Evolutionary conservation across 768 basidiomycete genomes (phyloP), one percentile per base, ranked within the genome.

Genomic region (Leccinum boreale): DNA sequence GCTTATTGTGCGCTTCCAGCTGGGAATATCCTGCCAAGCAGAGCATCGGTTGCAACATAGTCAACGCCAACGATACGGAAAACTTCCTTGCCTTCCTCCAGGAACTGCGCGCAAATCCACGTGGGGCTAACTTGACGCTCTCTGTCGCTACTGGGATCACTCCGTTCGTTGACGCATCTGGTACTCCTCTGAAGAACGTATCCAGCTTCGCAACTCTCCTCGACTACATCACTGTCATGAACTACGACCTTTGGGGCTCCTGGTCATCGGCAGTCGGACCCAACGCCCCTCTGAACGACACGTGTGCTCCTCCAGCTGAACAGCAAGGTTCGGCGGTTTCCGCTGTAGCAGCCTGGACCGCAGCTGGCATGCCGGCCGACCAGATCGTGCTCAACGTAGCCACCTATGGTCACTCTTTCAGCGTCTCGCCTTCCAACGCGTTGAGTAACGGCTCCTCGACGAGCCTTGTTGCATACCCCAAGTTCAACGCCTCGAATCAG

Each of bases 321-420:
- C 87, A 83, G 54, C 70, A 72, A 17, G 92, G 93, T 5, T 95
- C 92, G 54, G 94, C 89, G 2, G 79, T 81, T 29, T 85, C 85
- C 3, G 85, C 89, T 11, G 80, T 97, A 52, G 69, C 76, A 7
- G 78, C 81, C 1, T 97, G 94, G 95, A 81, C 75, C 2, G 65
- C 70, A 2, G 92, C 93, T 42, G 90, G 91, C 5, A 86, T 96
- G 67, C 90, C 92, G 1, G 68, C 73, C 19, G 3, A 61, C 58
- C 70, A 87, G 74, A 89, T 95, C 58, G 83, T 92, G 12, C 82
- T 97, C 8, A 93, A 90, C 50, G 84, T 95, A 2, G 83, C 92
- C 9, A 73, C 86, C 4, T 95, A 92, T 72, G 92, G 92, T 0
- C 90, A 92, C 70, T 85, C 90, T 10, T 94, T 78, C 75, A 61